Conservation (phyloP, 2,329 filamentous ascomycete species). For the Westerdykella sp. region DNA sequence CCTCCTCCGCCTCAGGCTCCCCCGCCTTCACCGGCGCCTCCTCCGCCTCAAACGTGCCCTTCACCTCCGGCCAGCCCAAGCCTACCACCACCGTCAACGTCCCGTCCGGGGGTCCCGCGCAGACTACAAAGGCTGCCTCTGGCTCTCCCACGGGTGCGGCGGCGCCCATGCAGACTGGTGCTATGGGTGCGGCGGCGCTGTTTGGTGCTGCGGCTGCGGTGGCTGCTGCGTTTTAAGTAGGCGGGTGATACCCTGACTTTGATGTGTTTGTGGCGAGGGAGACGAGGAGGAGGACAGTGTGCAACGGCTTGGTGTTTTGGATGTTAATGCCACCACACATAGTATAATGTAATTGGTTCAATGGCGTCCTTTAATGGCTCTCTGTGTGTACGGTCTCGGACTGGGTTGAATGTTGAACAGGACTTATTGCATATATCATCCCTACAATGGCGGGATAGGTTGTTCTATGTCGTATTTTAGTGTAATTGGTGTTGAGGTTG, state of each 20-base stretch:
- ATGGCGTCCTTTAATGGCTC: no score
- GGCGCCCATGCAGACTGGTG: conserved; percentile 34
- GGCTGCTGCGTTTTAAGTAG: no score
- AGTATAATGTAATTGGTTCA: not conserved
- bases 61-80: conserved; percentile 49
- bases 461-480: no score
- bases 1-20: conserved; percentile 44
- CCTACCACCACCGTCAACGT: conserved; percentile 40
- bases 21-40: conserved; percentile 52
- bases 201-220: conserved; percentile 42
- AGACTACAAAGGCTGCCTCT: conserved; percentile 12
- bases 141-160: conserved; percentile 4
- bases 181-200: conserved; percentile 43
- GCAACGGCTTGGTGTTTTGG: conserved; percentile 1
- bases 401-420: no score
- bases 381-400: no score
- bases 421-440: no score
- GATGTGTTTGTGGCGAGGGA: no score
- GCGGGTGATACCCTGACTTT: no score
- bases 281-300: no score
- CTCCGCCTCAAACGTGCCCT: conserved; percentile 45
- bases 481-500: no score
- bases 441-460: no score
- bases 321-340: not conserved
- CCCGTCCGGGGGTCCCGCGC: conserved; percentile 23